phyloP scores from a whole-genome alignment of 139 green algal genomes.

The Limnomonas spitsbergensis region DNA sequence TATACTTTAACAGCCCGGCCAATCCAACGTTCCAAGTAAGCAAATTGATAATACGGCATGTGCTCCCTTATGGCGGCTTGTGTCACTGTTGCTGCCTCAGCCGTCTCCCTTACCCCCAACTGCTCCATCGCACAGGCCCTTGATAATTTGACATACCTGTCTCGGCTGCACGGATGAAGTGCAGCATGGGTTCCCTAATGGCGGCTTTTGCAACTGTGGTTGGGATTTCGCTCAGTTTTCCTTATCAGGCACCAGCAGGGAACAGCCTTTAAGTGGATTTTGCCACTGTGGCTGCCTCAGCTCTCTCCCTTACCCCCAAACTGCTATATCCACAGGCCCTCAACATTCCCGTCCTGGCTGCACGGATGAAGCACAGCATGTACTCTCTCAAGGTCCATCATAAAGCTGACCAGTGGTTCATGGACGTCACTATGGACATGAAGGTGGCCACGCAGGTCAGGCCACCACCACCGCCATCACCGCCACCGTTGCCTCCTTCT shows the following conservation, averaged over 20 bases:
- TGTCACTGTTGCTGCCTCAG: too few relatives aligned
- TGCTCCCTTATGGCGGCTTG: too few relatives aligned
- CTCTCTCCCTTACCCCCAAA: neutral
- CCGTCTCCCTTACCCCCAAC: neutral
- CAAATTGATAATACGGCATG: neutral
- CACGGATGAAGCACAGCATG: neutral
- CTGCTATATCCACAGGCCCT: neutral
- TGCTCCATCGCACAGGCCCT: neutral
- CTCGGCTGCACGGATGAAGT: neutral
- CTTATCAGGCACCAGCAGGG: too few relatives aligned
- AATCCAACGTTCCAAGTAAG: neutral
- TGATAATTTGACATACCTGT: neutral
- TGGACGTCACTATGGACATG: neutral
- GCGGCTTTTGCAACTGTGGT: neutral
- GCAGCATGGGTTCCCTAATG: neutral
- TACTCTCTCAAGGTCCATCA: neutral
- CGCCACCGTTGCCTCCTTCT: too few relatives aligned
- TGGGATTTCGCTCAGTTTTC: too few relatives aligned
- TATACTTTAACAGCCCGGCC: constrained; percentile 3
- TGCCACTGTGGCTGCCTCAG: too few relatives aligned
- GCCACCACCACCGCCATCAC: too few relatives aligned
- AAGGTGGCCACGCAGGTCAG: too few relatives aligned
- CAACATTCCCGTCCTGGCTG: neutral
- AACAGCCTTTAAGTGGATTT: too few relatives aligned
- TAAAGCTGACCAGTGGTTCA: constrained; percentile 4